Percentiles rank a stretch among this genome's conserved stretches.
phyloP scores from a whole-genome alignment of 495 filamentous ascomycete species.

The Letharia columbiana region DNA sequence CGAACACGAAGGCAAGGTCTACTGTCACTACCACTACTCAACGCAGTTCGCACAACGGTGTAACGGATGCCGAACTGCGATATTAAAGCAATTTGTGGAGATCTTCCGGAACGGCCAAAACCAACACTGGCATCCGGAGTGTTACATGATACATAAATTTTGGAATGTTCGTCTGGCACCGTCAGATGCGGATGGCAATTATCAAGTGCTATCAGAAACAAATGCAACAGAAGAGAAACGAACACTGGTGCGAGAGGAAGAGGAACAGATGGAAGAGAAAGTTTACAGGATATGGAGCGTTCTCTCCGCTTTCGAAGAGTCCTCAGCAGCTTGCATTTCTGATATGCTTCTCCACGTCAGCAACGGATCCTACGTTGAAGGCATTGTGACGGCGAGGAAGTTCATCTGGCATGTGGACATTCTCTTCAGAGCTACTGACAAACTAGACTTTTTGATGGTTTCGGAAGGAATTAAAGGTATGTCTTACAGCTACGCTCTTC shows the following conservation, averaged over 20 bases:
- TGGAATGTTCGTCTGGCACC: conserved; percentile 90
- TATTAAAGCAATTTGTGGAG: conserved; percentile 98
- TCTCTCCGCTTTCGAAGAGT: conserved; percentile 93
- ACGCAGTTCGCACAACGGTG: conserved; percentile 95
- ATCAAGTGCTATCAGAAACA: conserved; percentile 39
- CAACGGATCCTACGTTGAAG: conserved; percentile 93
- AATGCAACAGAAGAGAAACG: conserved; percentile 68
- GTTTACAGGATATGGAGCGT: conserved; percentile 98
- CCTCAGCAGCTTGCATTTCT: conserved; percentile 94
- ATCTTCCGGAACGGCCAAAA: conserved; percentile 96
- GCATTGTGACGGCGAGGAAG: conserved; percentile 88
- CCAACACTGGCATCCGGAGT: conserved; percentile 99
- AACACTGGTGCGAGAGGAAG: conserved; percentile 66
- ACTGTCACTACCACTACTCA: conserved; percentile 98
- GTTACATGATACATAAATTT: conserved; percentile 99
- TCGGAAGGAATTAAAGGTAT: conserved; percentile 66
- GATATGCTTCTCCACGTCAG: conserved; percentile 99
- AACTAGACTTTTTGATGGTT: conserved; percentile 64
- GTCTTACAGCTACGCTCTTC: conserved; percentile 20
- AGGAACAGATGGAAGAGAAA: conserved; percentile 94
- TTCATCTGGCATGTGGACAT: conserved; percentile 96
- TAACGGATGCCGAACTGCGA: conserved; percentile 94
- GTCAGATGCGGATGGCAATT: conserved; percentile 41
- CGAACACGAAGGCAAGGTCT: conserved; percentile 92
- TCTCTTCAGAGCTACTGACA: conserved; percentile 81